Base-by-base conservation (phyloP, 768 basidiomycete species). In the Trametes meyenii region DNA sequence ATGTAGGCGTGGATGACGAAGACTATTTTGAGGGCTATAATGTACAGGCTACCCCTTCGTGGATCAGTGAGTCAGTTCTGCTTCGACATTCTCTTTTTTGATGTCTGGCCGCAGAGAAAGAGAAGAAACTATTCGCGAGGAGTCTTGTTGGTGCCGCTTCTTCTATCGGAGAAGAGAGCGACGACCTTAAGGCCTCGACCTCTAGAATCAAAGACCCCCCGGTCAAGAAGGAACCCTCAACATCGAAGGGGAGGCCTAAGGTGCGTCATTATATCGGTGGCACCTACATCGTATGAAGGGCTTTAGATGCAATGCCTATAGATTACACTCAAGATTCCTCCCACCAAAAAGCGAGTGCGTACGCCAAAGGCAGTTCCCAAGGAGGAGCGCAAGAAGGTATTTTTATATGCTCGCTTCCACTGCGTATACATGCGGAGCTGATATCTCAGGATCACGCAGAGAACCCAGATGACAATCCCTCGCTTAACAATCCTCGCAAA, bases 1-100 rank as follows among this genome's bases (percentile, higher is more conserved):
- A 87, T 53, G 65, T 90, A 19, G 88, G 88, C 1, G 70, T 71
- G 17, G 85, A 89, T 60, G 69, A 88, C 54, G 50, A 78, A 0
- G 85, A 88, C 66, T 87, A 87, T 71, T 45, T 63, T 11, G 59
- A 78, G 35, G 86, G 85, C 8, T 74, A 81, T 46, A 73, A 72
- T 14, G 70, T 80, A 13, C 42, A 68, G n/a, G 82, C 88, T 16
- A 67, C 69, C 0, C 65, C 75, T 12, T 70, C 73, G 14, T 90
- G 88, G 88, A 90, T 90, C 21, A 71, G 89, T 89, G 50, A 49
- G 63, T 58, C 11, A 8, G 19, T 35, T 7, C 48, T 55, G 3
- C 26, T 35, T 13, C 2, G 19, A 5, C 6, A 19, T 13, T 14
- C 5, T 42, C 14, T 0, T 40, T 21, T 5, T 23, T 5, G 14